Percentiles rank a stretch among this genome's conserved stretches.
Conservation (phyloP, 2,329 filamentous ascomycete genomes). For the Colletotrichum sp. region DNA sequence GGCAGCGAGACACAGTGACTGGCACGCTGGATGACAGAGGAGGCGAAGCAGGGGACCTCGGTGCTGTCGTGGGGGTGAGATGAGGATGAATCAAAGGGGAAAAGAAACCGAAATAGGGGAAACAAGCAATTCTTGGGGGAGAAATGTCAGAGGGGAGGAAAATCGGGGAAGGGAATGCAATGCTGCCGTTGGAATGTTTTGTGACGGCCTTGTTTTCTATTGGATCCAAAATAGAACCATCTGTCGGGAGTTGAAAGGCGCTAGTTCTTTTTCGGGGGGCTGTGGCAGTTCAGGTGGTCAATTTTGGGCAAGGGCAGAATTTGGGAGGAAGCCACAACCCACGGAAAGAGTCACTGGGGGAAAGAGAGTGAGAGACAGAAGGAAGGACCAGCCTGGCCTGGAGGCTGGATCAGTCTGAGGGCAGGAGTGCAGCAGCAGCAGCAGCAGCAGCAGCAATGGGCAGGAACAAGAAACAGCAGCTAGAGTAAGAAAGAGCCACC, state of each 20-base stretch:
- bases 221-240: constrained; percentile 8
- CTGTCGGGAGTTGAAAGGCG: constrained; percentile 3
- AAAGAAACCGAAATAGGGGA: not conserved
- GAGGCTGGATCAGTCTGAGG: not conserved
- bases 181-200: not conserved
- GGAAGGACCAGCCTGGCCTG: not conserved
- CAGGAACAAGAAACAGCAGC: not conserved
- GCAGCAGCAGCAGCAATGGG: not conserved
- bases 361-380: not conserved
- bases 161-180: not conserved
- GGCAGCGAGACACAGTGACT: not conserved
- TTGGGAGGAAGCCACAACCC: not conserved
- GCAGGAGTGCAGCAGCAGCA: not conserved
- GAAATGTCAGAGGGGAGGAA: not conserved
- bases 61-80: not conserved
- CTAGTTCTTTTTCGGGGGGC: not conserved
- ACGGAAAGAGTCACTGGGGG: not conserved
- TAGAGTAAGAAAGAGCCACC: not conserved
- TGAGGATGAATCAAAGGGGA: constrained; percentile 1
- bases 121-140: not conserved
- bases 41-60: not conserved
- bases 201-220: not conserved
- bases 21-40: not conserved
- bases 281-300: not conserved
- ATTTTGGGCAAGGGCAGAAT: not conserved